phyloP scores from a whole-genome alignment of 768 basidiomycete genomes.

The Dacryopinax spathularia region DNA sequence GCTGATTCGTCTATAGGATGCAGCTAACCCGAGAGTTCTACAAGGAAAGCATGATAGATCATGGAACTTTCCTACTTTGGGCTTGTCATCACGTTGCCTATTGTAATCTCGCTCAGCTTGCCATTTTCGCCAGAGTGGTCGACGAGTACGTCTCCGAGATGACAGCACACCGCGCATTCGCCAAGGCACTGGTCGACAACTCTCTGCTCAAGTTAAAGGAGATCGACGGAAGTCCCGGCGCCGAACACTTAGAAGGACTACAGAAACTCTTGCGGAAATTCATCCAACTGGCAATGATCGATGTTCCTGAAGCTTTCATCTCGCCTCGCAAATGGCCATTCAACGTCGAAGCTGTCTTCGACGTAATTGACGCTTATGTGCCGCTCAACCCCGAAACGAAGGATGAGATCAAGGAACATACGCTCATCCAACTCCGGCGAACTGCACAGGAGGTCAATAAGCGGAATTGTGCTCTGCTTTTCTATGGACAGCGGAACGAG shows the following conservation, averaged over 20 bases:
- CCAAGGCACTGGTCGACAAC: slow-evolving; percentile 56
- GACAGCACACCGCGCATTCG: slow-evolving; percentile 48
- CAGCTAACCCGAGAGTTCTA: slow-evolving; percentile 62
- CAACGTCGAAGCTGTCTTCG: slow-evolving; percentile 35
- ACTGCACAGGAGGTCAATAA: slow-evolving; percentile 43
- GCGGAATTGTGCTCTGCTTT: slow-evolving; percentile 70
- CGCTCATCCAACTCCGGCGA: slow-evolving; percentile 28
- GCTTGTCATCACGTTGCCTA: slow-evolving; percentile 59
- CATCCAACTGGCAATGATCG: slow-evolving; percentile 49
- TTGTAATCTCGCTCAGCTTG: slow-evolving; percentile 70
- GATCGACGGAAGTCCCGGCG: slow-evolving; percentile 43
- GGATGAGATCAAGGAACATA: slow-evolving; percentile 27
- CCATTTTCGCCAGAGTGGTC: slow-evolving; percentile 57
- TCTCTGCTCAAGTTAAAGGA: slow-evolving; percentile 45
- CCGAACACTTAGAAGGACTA: slow-evolving; percentile 41
- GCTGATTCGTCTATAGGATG: slow-evolving; percentile 32
- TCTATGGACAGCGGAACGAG: slow-evolving; percentile 49
- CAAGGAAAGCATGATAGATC: slow-evolving; percentile 66
- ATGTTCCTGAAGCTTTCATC: slow-evolving; percentile 59
- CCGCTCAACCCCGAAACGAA: slow-evolving; percentile 25
- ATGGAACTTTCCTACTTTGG: slow-evolving; percentile 62
- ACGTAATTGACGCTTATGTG: slow-evolving; percentile 24
- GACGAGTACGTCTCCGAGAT: slow-evolving; percentile 70
- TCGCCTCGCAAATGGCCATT: slow-evolving; percentile 54
- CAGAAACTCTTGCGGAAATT: not conserved